Evolutionary conservation across 106 monocot species (phyloP), one percentile per base, ranked within the genome.

Genomic region (Platanthera zijinensis): DNA sequence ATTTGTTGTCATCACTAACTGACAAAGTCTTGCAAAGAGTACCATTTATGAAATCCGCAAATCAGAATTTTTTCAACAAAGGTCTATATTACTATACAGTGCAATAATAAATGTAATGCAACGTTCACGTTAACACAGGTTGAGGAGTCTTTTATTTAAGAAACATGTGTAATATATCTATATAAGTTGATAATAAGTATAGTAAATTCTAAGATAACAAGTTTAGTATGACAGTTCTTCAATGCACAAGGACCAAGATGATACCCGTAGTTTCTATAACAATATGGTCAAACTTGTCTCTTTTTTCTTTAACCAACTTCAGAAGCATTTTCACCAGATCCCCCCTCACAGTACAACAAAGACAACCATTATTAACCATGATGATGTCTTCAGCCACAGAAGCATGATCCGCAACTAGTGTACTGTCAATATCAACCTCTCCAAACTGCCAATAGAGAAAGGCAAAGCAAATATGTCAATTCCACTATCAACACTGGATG

Each of bases 281-380:
- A 81, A 95, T 95, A 76, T 90, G 95, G 50, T 95, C 92, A 81
- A 95, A 90, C 67, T 90, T 95, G 75, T 92, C 95, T 66, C 88
- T 66, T 50, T 85, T 92, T 68, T 88, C 80, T 79, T 87, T 92
- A 6, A 85, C 95, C 84, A 95, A 78, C 82, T 95, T 77, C 71
- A 95, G 59, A 75, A 95, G 90, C 95, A 95, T 95, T 83, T 95
- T 90, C 71, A 92, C 92, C 14, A 95, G 85, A 52, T 95, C 95
- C 0, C 95, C 92, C 81, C 95, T 88, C 57, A 95, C 95, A 62
- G 95, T 95, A 82, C 92, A 95, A 78, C 95, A 95, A 51, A 95
- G 78, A 67, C 95, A 92, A 32, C 95, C 95, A 85, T 95, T 95
- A 73, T 90, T 95, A 78, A 95, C 95, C 92, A 95, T 92, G 52